These are phyloP conservation scores for Rhizopus microsporus DNA, from an alignment of 371 early-diverging fungal species.

Conservation along the genomic window DNA sequence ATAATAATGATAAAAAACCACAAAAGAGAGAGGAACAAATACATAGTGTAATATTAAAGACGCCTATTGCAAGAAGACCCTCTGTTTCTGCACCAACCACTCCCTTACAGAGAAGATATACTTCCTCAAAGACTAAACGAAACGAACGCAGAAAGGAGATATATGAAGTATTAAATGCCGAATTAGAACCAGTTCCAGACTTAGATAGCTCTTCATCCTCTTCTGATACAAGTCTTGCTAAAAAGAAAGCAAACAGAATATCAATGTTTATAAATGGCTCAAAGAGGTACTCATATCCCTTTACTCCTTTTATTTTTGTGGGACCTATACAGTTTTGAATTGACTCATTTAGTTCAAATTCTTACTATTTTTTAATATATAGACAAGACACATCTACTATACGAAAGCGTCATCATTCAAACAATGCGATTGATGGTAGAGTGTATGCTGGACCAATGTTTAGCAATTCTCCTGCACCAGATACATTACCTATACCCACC, in stretches of 20 bases:
- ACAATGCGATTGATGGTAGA: constrained; percentile 18
- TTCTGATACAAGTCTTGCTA: background rate
- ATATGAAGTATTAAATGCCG: constrained; percentile 9
- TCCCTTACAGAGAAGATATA: constrained; percentile 20
- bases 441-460: constrained; percentile 80
- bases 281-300: background rate
- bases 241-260: constrained; percentile 1
- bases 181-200: constrained; percentile 13
- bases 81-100: constrained; percentile 24
- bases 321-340: too few species aligned
- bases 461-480: constrained; percentile 77
- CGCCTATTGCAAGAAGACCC: constrained; percentile 1
- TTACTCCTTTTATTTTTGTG: background rate
- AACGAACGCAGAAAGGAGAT: constrained; percentile 26
- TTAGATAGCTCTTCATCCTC: constrained; percentile 14
- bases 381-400: background rate
- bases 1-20: too few species aligned
- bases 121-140: constrained; percentile 22
- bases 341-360: background rate
- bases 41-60: too few species aligned
- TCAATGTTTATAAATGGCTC: background rate
- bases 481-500: constrained; percentile 73
- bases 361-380: background rate
- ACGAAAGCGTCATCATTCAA: constrained; percentile 16
- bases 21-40: too few species aligned